Percentiles rank a stretch among this genome's conserved stretches.
Conservation (phyloP, 192 early-diverging fungal genomes). For the Jimgerdemannia lactiflua region DNA sequence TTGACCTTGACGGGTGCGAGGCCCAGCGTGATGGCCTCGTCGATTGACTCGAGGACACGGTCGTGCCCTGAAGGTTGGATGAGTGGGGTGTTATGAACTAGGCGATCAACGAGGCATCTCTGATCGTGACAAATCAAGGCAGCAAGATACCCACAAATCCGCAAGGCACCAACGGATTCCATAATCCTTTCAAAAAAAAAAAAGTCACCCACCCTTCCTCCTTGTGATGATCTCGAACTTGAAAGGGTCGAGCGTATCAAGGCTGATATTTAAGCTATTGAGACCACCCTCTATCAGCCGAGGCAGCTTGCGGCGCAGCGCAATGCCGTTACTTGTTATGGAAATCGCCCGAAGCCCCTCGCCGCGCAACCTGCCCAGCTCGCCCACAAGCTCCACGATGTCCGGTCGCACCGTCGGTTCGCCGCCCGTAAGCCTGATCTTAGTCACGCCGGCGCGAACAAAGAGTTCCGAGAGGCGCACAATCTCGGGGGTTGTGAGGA, state of each 20-base stretch:
- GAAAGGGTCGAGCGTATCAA: slow-evolving; percentile 86
- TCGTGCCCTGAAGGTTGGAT: slow-evolving; percentile 51
- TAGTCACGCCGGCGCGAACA: slow-evolving; percentile 85
- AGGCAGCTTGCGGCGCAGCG: slow-evolving; percentile 80
- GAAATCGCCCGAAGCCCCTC: slow-evolving; percentile 77
- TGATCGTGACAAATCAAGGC: too few relatives aligned
- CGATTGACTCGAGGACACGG: slow-evolving; percentile 73
- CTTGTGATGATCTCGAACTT: slow-evolving; percentile 92
- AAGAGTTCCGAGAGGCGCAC: slow-evolving; percentile 77
- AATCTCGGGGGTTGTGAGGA: slow-evolving; percentile 84
- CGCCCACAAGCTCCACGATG: slow-evolving; percentile 78
- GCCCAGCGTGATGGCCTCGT: slow-evolving; percentile 60
- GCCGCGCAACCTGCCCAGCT: slow-evolving; percentile 68
- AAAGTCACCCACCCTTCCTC: slow-evolving; percentile 54
- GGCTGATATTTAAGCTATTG: slow-evolving; percentile 85
- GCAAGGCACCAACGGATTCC: background rate
- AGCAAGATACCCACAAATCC: background rate
- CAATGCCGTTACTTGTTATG: slow-evolving; percentile 97
- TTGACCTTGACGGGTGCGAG: slow-evolving; percentile 88
- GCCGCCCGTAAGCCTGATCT: slow-evolving; percentile 95
- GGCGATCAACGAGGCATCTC: too few relatives aligned
- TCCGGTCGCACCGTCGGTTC: slow-evolving; percentile 95
- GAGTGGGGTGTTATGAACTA: too few relatives aligned
- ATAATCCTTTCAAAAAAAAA: background rate
- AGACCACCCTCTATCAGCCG: slow-evolving; percentile 68